Conservation (phyloP, 164 flowering plant species). For the Liquidambar formosana region DNA sequence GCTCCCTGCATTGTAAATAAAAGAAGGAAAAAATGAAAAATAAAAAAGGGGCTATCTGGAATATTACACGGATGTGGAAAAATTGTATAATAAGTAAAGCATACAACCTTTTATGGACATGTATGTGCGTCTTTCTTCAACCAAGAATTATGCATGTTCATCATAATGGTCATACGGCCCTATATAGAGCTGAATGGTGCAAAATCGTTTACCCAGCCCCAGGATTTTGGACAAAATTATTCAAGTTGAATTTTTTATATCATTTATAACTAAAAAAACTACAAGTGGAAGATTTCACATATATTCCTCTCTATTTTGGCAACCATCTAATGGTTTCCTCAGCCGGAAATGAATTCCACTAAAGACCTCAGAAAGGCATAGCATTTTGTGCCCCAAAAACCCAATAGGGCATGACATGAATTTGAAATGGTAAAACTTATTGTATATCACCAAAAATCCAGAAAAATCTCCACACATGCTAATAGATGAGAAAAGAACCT, state of each 20-base stretch:
- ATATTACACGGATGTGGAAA: no score
- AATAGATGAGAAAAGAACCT: slow-evolving; percentile 32
- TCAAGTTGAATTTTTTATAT: background rate
- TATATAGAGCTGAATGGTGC: background rate
- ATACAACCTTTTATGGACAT: background rate
- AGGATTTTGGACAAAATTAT: background rate
- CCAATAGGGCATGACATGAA: background rate
- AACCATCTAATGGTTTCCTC: background rate
- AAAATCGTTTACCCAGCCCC: background rate
- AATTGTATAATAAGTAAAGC: no score
- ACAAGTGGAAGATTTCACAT: background rate
- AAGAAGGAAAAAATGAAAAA: background rate
- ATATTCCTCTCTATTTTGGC: background rate
- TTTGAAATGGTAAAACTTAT: background rate
- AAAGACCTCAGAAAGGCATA: background rate
- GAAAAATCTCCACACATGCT: background rate
- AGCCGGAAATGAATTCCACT: background rate
- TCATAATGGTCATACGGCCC: background rate
- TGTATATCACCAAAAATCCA: background rate
- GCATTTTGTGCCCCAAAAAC: background rate
- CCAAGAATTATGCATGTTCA: background rate
- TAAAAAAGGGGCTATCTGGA: background rate
- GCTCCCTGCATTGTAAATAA: slow-evolving; percentile 48
- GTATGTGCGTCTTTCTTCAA: background rate
- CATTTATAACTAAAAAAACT: background rate